These are phyloP conservation scores for Mortierella sp. DNA, from an alignment of 371 early-diverging fungal genomes.

Conservation along the genomic window DNA sequence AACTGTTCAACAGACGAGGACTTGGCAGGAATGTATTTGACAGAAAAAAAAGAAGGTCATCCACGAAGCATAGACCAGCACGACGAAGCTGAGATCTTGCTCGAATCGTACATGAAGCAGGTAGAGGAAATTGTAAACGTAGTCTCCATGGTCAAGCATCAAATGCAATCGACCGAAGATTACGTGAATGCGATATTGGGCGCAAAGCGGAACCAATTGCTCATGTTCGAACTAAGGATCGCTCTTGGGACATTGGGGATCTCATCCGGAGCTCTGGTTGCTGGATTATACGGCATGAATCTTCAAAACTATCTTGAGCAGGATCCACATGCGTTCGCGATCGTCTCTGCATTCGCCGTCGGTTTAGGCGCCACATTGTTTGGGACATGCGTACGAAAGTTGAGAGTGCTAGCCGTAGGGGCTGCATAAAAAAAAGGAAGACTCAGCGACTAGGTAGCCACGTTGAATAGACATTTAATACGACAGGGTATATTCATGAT, in stretches of 20 bases:
- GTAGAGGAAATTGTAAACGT: slow-evolving; percentile 87
- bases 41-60: slow-evolving; percentile 76
- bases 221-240: slow-evolving; percentile 86
- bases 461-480: no score
- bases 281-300: slow-evolving; percentile 91
- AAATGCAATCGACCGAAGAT: slow-evolving; percentile 89
- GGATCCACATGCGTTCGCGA: slow-evolving; percentile 76
- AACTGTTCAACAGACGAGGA: slow-evolving; percentile 77
- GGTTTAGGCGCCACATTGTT: slow-evolving; percentile 45
- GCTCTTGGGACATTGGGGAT: slow-evolving; percentile 85
- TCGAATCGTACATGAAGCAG: slow-evolving; percentile 90
- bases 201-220: slow-evolving; percentile 85
- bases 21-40: slow-evolving; percentile 89
- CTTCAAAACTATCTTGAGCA: slow-evolving; percentile 79
- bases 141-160: slow-evolving; percentile 73
- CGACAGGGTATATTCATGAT: no score
- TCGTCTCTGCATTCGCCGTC: slow-evolving; percentile 70
- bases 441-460: no score
- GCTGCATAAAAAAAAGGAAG: slow-evolving; percentile 15
- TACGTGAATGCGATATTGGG: slow-evolving; percentile 89
- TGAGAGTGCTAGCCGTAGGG: slow-evolving; percentile 39
- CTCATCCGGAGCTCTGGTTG: slow-evolving; percentile 78
- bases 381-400: slow-evolving; percentile 37
- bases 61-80: slow-evolving; percentile 75
- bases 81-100: slow-evolving; percentile 87